Percentiles rank a stretch among this genome's conserved stretches.
These are phyloP conservation scores for Alternaria brassicae DNA, from an alignment of 2,329 filamentous ascomycete genomes.

Conservation along the genomic window DNA sequence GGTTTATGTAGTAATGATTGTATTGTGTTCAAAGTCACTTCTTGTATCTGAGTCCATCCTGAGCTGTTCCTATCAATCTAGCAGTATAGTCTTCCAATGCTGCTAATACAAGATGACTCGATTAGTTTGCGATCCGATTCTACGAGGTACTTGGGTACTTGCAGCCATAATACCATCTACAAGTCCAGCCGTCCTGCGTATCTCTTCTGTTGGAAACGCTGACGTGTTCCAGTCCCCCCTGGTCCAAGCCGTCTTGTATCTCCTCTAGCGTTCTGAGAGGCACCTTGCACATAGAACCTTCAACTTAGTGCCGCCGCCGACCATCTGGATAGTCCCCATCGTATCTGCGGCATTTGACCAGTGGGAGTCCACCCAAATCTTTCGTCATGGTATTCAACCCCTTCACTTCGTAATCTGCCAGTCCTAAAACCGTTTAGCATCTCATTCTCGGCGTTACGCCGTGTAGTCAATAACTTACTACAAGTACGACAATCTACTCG, in stretches of 20 bases:
- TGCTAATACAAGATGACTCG: too few species aligned
- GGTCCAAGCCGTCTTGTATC: not conserved
- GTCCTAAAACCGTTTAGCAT: not conserved
- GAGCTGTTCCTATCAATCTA: not conserved
- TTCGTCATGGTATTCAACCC: accelerated
- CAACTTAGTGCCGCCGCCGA: not conserved
- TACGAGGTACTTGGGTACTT: too few species aligned
- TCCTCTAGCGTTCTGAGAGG: accelerated
- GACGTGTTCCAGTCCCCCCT: too few species aligned
- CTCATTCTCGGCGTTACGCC: accelerated
- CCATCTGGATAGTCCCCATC: not conserved
- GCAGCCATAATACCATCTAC: too few species aligned
- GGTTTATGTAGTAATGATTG: not conserved
- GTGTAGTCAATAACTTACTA: not conserved
- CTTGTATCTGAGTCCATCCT: not conserved
- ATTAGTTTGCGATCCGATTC: too few species aligned
- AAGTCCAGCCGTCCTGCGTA: too few species aligned
- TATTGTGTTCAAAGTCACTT: not conserved
- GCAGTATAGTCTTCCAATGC: too few species aligned
- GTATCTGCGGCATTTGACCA: not conserved
- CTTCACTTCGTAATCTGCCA: not conserved
- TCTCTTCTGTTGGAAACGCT: too few species aligned
- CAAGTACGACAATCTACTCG: not conserved
- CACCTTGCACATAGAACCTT: not conserved
- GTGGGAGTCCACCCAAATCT: not conserved